A percentile compares a stretch with the other conserved stretches of the same genome.
These are phyloP conservation scores for Gamarada debralockiae DNA, from an alignment of 495 filamentous ascomycete species.

Conservation along the genomic window DNA sequence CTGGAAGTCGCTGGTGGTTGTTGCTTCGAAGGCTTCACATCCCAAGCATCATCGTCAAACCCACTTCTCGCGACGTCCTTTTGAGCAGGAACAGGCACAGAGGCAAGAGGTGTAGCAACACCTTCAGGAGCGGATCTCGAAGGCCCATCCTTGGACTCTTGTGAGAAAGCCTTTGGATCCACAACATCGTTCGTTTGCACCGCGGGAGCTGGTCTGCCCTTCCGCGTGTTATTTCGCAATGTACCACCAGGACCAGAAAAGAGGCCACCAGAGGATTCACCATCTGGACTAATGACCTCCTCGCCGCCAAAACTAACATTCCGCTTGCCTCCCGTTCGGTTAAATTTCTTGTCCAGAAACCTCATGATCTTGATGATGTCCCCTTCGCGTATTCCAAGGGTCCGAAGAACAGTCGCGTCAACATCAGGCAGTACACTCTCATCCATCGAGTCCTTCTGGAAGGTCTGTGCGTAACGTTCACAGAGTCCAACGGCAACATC, in stretches of 20 bases:
- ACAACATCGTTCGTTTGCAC: conserved; percentile 82
- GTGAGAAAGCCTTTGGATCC: conserved; percentile 80
- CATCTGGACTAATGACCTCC: conserved; percentile 46
- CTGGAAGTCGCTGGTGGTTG: conserved; percentile 30
- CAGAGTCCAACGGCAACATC: conserved; percentile 89
- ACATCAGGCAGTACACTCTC: conserved; percentile 87
- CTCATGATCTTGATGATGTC: conserved; percentile 96
- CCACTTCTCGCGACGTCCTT: conserved; percentile 55
- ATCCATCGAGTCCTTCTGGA: conserved; percentile 89
- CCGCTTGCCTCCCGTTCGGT: conserved; percentile 52
- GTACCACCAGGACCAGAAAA: conserved; percentile 90
- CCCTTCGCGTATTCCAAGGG: conserved; percentile 86
- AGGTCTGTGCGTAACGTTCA: conserved; percentile 88
- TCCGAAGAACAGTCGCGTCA: conserved; percentile 73
- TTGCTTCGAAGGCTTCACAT: conserved; percentile 85
- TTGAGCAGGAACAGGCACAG: conserved; percentile 31
- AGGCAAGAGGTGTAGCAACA: conserved; percentile 38
- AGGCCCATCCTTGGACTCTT: conserved; percentile 41
- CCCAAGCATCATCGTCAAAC: conserved; percentile 98
- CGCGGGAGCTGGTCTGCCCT: conserved; percentile 80
- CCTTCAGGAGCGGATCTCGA: conserved; percentile 32
- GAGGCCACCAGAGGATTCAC: conserved; percentile 61
- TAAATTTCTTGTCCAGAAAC: conserved; percentile 76
- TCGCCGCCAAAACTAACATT: conserved; percentile 60
- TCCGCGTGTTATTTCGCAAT: conserved; percentile 91